phyloP scores from a whole-genome alignment of 164 flowering plant genomes.

The Protea cynaroides region DNA sequence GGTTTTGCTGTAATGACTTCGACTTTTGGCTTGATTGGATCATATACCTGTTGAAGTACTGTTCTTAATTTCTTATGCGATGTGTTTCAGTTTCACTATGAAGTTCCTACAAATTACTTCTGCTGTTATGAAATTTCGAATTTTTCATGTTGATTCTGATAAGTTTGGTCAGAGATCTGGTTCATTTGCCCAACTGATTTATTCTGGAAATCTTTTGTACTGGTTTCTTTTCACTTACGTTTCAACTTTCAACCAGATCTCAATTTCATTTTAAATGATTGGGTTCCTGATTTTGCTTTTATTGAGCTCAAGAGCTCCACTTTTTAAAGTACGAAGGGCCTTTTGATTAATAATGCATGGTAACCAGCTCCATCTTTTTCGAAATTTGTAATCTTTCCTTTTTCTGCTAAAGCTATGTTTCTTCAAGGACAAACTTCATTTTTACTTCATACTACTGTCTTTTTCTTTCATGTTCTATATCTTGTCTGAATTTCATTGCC shows the following conservation, averaged over 20 bases:
- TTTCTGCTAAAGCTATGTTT: conserved; percentile 10
- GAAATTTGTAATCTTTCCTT: conserved; percentile 6
- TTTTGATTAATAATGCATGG: conserved; percentile 9
- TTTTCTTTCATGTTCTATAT: background rate
- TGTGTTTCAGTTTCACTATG: background rate
- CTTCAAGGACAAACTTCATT: conserved; percentile 5
- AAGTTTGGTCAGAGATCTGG: background rate
- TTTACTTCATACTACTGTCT: background rate
- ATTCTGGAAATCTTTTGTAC: background rate
- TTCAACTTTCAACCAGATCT: background rate
- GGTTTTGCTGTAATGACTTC: background rate
- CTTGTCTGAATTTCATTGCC: background rate
- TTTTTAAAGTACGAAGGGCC: conserved; percentile 6
- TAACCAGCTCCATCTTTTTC: conserved; percentile 10
- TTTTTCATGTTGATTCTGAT: background rate
- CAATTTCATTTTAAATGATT: background rate
- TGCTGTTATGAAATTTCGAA: background rate
- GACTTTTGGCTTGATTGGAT: background rate
- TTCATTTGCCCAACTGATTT: background rate
- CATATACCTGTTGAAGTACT: background rate
- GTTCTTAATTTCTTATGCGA: background rate
- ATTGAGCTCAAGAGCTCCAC: background rate
- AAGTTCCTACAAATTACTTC: background rate
- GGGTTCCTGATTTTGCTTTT: conserved; percentile 1
- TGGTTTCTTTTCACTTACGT: background rate